phyloP scores from a whole-genome alignment of 352 stramenopile species.

The Pythium sukuiense region DNA sequence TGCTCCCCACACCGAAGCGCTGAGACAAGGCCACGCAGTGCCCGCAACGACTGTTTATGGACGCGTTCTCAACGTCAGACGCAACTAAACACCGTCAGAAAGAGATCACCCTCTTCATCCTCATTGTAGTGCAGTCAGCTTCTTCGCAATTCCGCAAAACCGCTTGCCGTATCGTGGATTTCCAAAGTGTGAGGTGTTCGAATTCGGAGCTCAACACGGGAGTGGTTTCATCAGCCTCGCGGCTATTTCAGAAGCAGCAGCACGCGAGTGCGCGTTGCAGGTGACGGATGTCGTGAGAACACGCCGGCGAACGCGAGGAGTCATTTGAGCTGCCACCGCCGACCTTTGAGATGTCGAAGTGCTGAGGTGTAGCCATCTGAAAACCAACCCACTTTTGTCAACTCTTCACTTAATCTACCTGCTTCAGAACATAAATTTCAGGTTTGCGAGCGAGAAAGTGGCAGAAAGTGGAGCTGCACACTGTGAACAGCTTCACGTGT shows the following conservation, averaged over 20 bases:
- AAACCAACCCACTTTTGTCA: neutral
- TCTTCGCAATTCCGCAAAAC: neutral
- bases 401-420: neutral
- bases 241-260: neutral
- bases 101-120: too few relatives aligned
- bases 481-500: too few relatives aligned
- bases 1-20: neutral
- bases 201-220: too few relatives aligned
- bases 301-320: neutral
- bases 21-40: neutral
- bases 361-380: neutral
- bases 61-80: neutral
- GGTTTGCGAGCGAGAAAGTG: neutral
- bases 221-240: neutral
- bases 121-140: neutral
- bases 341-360: neutral
- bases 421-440: neutral
- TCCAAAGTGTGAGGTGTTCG: too few relatives aligned
- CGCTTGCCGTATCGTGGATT: too few relatives aligned
- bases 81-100: neutral
- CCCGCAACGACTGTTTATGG: neutral
- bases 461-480: too few relatives aligned
- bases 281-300: neutral
- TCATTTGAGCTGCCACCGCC: neutral
- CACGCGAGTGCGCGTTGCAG: neutral